A percentile compares a stretch with the other conserved stretches of the same genome.
Evolutionary conservation across 306 rosid species (phyloP).

Genomic region (Potentilla sterilis): DNA sequence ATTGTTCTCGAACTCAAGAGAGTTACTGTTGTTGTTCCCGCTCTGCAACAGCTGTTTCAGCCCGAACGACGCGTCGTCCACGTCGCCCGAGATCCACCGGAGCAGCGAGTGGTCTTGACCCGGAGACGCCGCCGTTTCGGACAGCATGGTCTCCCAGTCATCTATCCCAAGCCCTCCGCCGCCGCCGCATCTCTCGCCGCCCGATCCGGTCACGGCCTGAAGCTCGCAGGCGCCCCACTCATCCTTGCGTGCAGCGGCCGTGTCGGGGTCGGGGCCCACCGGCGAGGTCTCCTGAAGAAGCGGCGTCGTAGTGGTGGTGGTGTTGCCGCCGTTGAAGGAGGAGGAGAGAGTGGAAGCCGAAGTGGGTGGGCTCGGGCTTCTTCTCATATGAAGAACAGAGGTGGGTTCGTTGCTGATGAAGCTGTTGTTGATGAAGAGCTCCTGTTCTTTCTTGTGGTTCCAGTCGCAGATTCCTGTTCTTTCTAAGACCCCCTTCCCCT

Average conservation of each 20-base stretch:
- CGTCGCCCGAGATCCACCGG: slow-evolving; percentile 42
- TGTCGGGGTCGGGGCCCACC: not conserved
- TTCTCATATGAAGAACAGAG: slow-evolving; percentile 43
- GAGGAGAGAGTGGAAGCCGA: slow-evolving; percentile 46
- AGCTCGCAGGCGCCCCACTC: slow-evolving; percentile 34
- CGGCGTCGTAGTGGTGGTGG: slow-evolving; percentile 9
- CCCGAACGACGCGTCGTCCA: slow-evolving; percentile 34
- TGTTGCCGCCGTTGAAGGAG: slow-evolving; percentile 35
- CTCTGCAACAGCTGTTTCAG: slow-evolving; percentile 32
- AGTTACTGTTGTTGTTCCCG: slow-evolving; percentile 12
- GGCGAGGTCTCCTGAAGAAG: slow-evolving; percentile 24
- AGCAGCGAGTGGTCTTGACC: slow-evolving; percentile 45
- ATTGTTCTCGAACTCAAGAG: slow-evolving; percentile 35
- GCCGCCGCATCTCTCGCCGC: slow-evolving; percentile 33
- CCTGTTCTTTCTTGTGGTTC: not conserved
- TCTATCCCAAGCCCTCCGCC: slow-evolving; percentile 30
- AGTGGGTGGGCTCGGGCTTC: slow-evolving; percentile 56
- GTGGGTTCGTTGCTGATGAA: slow-evolving; percentile 34
- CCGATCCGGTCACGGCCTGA: slow-evolving; percentile 24
- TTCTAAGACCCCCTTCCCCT: slow-evolving; percentile 32
- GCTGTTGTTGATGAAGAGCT: slow-evolving; percentile 14
- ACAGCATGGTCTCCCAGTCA: slow-evolving; percentile 42
- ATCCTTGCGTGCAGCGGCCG: slow-evolving; percentile 1
- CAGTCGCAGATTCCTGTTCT: slow-evolving; percentile 20
- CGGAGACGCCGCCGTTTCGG: slow-evolving; percentile 34